These are phyloP conservation scores for Fragaria ananassa DNA, from an alignment of 306 rosid genomes.

Conservation along the genomic window DNA sequence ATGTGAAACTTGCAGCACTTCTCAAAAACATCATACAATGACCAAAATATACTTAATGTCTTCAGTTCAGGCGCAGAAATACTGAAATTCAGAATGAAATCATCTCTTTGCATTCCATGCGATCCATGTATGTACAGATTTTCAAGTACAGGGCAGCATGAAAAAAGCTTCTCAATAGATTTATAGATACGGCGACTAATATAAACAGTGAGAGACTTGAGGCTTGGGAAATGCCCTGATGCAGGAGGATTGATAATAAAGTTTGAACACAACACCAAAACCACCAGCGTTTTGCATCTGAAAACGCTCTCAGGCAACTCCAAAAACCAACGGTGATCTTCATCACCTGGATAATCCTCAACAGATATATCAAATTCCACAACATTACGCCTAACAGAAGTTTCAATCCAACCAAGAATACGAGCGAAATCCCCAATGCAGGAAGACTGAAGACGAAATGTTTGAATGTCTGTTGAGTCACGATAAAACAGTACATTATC, in stretches of 20 bases:
- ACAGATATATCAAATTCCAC: background rate
- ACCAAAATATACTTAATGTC: background rate
- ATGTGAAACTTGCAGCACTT: background rate
- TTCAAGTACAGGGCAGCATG: background rate
- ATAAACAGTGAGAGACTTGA: background rate
- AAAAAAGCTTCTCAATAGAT: background rate
- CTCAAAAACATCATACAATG: background rate
- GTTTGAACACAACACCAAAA: background rate
- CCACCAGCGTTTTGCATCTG: background rate
- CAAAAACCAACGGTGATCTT: background rate
- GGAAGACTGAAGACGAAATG: no score
- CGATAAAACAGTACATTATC: background rate
- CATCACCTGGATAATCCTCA: background rate
- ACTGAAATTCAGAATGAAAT: background rate
- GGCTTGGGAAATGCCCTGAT: background rate
- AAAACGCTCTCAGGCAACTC: background rate
- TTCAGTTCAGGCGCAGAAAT: background rate
- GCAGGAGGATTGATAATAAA: background rate
- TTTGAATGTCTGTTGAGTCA: background rate
- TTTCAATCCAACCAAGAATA: background rate
- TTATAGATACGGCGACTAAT: background rate
- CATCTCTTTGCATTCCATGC: background rate
- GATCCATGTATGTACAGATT: background rate
- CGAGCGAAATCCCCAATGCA: background rate
- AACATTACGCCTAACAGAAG: constrained; percentile 1